Conservation (phyloP, 306 rosid species). For the Aeschynomene evenia region DNA sequence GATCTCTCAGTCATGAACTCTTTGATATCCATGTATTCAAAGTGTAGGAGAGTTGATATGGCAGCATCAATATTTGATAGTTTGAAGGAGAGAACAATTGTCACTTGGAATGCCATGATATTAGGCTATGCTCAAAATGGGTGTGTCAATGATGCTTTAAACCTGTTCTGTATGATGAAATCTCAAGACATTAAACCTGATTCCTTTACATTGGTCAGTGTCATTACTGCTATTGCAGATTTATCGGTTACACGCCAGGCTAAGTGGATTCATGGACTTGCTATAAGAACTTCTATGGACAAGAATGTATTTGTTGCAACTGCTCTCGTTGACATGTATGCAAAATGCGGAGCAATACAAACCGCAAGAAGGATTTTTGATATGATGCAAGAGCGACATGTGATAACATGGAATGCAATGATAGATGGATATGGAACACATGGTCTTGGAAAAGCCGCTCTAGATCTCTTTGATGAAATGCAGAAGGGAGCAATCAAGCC, state of each 20-base stretch:
- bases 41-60: slow-evolving; percentile 71
- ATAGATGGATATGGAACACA: slow-evolving; percentile 92
- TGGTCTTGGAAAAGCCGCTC: slow-evolving; percentile 67
- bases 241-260: slow-evolving; percentile 81
- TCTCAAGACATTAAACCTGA: slow-evolving; percentile 60
- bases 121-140: slow-evolving; percentile 88
- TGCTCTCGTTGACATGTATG: slow-evolving; percentile 81
- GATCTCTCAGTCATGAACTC: slow-evolving; percentile 76
- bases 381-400: slow-evolving; percentile 74
- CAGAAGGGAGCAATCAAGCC: slow-evolving; percentile 54
- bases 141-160: slow-evolving; percentile 57
- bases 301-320: slow-evolving; percentile 72
- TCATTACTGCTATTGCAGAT: slow-evolving; percentile 74
- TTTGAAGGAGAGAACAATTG: slow-evolving; percentile 58
- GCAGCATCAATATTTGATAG: slow-evolving; percentile 62
- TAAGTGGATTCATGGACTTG: slow-evolving; percentile 93
- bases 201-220: slow-evolving; percentile 86
- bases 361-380: slow-evolving; percentile 77
- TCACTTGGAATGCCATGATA: slow-evolving; percentile 94
- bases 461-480: slow-evolving; percentile 69
- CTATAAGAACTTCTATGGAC: slow-evolving; percentile 62
- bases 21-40: slow-evolving; percentile 89
- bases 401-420: slow-evolving; percentile 90
- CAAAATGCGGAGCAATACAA: slow-evolving; percentile 71
- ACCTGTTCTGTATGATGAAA: slow-evolving; percentile 64